phyloP scores from a whole-genome alignment of 1,284 basidiomycete species.

The Fomes fomentarius region DNA sequence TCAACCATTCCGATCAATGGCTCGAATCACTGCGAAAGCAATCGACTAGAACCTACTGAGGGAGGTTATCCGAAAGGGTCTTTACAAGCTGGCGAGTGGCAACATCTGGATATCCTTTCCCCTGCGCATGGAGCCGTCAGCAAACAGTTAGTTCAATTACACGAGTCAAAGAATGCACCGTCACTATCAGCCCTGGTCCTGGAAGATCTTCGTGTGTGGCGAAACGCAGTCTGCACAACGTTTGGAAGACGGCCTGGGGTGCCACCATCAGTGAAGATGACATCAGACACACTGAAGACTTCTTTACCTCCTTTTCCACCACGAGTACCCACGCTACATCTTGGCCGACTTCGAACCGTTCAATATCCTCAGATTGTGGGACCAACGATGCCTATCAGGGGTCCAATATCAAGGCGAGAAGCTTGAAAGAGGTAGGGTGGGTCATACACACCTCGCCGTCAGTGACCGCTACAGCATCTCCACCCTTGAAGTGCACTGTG shows the following conservation, averaged over 20 bases:
- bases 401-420: background rate
- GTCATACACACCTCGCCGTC: conserved; percentile 57
- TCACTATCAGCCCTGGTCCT: conserved; percentile 71
- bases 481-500: conserved; percentile 57
- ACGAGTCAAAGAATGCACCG: conserved; percentile 43
- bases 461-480: conserved; percentile 51
- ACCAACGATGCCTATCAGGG: conserved; percentile 70
- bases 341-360: conserved; percentile 53
- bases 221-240: conserved; percentile 64
- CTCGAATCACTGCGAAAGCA: background rate
- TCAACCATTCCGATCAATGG: background rate
- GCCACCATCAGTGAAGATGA: background rate
- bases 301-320: conserved; percentile 87
- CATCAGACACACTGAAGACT: background rate
- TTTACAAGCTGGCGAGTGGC: conserved; percentile 84
- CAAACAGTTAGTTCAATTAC: background rate
- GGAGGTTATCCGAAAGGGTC: conserved; percentile 68
- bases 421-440: background rate
- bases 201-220: conserved; percentile 49
- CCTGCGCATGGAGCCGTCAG: conserved; percentile 47
- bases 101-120: conserved; percentile 93
- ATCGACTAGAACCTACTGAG: conserved; percentile 40
- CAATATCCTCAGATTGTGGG: conserved; percentile 74
- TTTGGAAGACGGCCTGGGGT: conserved; percentile 84
- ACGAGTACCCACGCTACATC: conserved; percentile 78